phyloP scores from a whole-genome alignment of 129 eudicot genomes.

The Pittosporum tobira region DNA sequence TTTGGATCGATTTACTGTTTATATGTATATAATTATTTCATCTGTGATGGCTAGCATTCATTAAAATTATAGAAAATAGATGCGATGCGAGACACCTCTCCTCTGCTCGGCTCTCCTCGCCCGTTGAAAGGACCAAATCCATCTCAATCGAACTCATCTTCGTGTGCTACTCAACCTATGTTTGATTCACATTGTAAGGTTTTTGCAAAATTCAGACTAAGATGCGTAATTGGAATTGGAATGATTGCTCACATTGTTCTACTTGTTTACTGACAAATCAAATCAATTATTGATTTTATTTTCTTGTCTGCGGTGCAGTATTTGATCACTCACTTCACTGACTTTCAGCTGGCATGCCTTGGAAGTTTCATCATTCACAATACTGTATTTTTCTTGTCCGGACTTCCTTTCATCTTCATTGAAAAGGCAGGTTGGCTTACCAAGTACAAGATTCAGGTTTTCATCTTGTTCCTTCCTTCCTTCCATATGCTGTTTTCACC shows the following conservation, averaged over 20 bases:
- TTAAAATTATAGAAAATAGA: no score
- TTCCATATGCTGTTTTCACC: not conserved
- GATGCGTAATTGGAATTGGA: not conserved
- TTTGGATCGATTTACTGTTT: no score
- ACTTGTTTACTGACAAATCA: not conserved
- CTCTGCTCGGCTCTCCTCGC: no score
- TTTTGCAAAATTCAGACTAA: no score
- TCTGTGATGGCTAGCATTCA: no score
- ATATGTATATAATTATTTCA: no score
- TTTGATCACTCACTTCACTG: constrained; percentile 82
- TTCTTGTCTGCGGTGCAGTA: constrained; percentile 51
- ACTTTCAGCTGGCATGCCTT: constrained; percentile 88
- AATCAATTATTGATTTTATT: not conserved
- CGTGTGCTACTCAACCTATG: no score
- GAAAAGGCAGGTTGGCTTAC: constrained; percentile 95
- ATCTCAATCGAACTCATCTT: no score
- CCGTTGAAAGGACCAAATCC: no score
- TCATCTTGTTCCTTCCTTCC: not conserved
- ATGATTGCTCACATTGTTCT: not conserved
- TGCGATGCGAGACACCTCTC: no score
- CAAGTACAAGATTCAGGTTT: constrained; percentile 97
- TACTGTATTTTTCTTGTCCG: constrained; percentile 84
- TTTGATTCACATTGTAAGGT: no score
- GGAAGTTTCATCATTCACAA: constrained; percentile 98
- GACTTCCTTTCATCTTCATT: constrained; percentile 78